Evolutionary conservation across 805 yeast species (phyloP).

Genomic region (Sungouiella thailandica): DNA sequence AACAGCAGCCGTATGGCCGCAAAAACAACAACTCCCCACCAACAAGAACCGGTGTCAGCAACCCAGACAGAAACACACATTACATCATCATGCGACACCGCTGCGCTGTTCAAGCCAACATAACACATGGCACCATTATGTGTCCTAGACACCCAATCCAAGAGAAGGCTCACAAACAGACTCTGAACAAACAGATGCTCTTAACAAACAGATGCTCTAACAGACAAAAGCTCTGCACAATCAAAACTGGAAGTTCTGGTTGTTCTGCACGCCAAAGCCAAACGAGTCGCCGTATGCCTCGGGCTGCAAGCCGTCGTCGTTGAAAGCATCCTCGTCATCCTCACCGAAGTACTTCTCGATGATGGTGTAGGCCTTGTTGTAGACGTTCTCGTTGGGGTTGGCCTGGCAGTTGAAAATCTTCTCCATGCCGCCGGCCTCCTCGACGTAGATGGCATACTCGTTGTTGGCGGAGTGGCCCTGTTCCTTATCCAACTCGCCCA

Average conservation of each 20-base stretch:
- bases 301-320: conserved; percentile 66
- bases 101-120: no score
- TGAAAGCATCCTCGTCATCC: conserved; percentile 70
- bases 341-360: conserved; percentile 89
- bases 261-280: conserved; percentile 73
- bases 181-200: no score
- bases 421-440: conserved; percentile 98
- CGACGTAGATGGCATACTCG: conserved; percentile 86
- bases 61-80: no score
- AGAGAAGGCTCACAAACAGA: no score
- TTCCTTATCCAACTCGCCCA: conserved; percentile 91
- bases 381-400: conserved; percentile 87
- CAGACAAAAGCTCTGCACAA: background rate
- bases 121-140: no score
- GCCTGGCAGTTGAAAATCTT: conserved; percentile 90
- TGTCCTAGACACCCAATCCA: no score
- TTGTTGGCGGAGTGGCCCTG: conserved; percentile 63
- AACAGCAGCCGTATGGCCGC: no score
- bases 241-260: conserved; percentile 43
- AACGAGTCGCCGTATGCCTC: conserved; percentile 77
- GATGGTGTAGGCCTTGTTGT: conserved; percentile 83
- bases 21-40: no score
- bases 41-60: no score
- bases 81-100: no score
- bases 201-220: background rate